Base-by-base conservation (phyloP, 2,329 filamentous ascomycete species). In the Aspergillus melleus region DNA sequence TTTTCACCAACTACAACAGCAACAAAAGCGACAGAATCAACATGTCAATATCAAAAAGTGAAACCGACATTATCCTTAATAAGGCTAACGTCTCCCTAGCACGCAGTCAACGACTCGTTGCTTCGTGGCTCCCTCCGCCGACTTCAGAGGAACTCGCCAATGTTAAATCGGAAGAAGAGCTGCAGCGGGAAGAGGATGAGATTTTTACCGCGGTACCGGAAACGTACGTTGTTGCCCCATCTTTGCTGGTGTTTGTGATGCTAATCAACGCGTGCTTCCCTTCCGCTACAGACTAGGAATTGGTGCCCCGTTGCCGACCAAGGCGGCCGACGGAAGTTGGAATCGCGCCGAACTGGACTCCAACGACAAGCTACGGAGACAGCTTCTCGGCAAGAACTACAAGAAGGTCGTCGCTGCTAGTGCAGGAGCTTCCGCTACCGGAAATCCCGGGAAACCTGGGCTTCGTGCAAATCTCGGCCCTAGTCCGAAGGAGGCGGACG, bases 51-150 rank as follows among this genome's bases (percentile, higher is more conserved):
- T 70, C 73, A n/a, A 73, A 72, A 63, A 59, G 56, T 19, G 80
- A 83, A 59, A 81, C 81, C 47, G 84, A 86, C 63, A 75, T 86
- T 44, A 79, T 87, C 52, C 78, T 83, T 55, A 86, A 86, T 66
- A 77, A 78, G 55, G 76, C 83, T 32, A 84, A 80, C 62, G 78
- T 87, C 51, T 79, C 79, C 3, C 73, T 85, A 10, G 83, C 84
- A 6, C 81, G 81, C 56, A 81, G 79, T 54, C 83, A 85, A 64
- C 79, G 79, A 36, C 74, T 85, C 19, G 75, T 87, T 60, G 78
- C 82, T 54, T 86, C 84, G 64, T 84, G 83, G 82, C 79, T 87
- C 30, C 82, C 83, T 12, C 72, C 81, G n/a, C 76, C 74, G 58
- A 70, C 77, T 6, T 58, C 71, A n/a, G 71, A 76, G 22, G 76